A percentile compares a stretch with the other conserved stretches of the same genome.
Conservation (phyloP, 78 protist genomes). For the Dictyostelium citrinum region DNA sequence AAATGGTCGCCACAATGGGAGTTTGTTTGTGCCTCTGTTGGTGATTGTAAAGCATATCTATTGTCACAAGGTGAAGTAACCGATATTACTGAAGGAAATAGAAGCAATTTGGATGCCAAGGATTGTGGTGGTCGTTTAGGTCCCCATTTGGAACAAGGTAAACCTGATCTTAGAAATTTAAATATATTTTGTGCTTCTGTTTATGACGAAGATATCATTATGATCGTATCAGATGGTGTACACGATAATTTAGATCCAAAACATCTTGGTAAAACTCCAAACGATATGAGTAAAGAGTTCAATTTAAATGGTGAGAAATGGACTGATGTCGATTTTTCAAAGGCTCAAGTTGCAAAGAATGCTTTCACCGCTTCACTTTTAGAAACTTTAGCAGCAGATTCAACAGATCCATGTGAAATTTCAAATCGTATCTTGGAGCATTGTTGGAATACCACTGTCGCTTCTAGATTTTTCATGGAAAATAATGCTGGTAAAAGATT, state of each 20-base stretch:
- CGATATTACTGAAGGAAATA: slow-evolving; percentile 68
- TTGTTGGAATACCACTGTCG: slow-evolving; percentile 57
- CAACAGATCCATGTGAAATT: slow-evolving; percentile 37
- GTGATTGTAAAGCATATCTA: slow-evolving; percentile 78
- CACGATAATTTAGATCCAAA: slow-evolving; percentile 84
- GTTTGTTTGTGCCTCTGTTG: slow-evolving; percentile 68
- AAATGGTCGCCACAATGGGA: slow-evolving; percentile 81
- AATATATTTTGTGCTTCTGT: slow-evolving; percentile 56
- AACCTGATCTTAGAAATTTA: slow-evolving; percentile 81
- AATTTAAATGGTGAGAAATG: slow-evolving; percentile 40
- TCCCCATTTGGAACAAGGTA: slow-evolving; percentile 61
- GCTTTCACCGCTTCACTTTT: slow-evolving; percentile 39
- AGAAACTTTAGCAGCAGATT: background rate
- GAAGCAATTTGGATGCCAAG: slow-evolving; percentile 47
- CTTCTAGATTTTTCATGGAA: slow-evolving; percentile 54
- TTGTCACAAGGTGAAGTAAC: slow-evolving; percentile 40
- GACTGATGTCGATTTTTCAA: slow-evolving; percentile 46
- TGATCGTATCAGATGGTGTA: slow-evolving; percentile 76
- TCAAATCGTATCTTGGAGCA: slow-evolving; percentile 24
- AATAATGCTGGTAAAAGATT: slow-evolving; percentile 14
- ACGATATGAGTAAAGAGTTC: slow-evolving; percentile 37
- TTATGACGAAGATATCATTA: slow-evolving; percentile 54
- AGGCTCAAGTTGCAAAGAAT: slow-evolving; percentile 20
- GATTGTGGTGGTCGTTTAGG: slow-evolving; percentile 86
- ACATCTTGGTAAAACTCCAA: slow-evolving; percentile 66